A percentile compares a stretch with the other conserved stretches of the same genome.
Conservation (phyloP, 2,329 filamentous ascomycete species). For the Cercospora zeina region DNA sequence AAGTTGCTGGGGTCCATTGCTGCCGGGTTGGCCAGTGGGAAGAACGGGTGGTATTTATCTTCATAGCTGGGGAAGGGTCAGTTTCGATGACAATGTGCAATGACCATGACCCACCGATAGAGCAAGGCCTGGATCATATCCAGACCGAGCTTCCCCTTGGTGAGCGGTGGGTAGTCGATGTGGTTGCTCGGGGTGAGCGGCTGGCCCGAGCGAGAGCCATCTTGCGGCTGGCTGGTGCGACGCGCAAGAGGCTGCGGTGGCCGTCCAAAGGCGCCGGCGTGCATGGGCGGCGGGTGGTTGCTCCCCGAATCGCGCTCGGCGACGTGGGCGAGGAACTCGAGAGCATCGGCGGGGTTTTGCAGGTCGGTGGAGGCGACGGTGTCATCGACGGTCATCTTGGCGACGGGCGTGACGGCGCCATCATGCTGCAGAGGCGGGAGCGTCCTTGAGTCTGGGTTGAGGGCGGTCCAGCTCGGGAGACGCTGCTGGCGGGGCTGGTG, state of each 20-base stretch:
- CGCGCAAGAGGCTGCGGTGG: conserved; percentile 17
- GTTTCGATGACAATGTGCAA: neutral
- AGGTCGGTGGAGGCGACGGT: conserved; percentile 38
- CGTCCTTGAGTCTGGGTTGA: conserved; percentile 33
- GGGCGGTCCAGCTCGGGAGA: conserved; percentile 29
- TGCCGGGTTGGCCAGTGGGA: conserved; percentile 37
- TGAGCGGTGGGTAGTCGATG: conserved; percentile 37
- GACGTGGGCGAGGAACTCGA: conserved; percentile 40
- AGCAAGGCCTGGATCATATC: conserved; percentile 37
- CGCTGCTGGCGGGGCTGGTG: conserved; percentile 23
- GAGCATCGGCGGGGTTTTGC: conserved; percentile 40
- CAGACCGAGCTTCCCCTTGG: conserved; percentile 34
- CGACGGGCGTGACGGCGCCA: conserved; percentile 28
- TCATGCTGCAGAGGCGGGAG: conserved; percentile 35
- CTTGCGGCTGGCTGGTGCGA: conserved; percentile 9
- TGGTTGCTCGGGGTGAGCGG: conserved; percentile 23
- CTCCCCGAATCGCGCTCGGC: conserved; percentile 37
- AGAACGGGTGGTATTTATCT: conserved; percentile 41
- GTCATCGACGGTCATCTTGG: conserved; percentile 39
- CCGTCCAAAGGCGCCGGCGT: conserved; percentile 31
- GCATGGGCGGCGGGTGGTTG: conserved; percentile 37
- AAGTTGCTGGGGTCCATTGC: conserved; percentile 37
- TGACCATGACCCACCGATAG: conserved; percentile 24
- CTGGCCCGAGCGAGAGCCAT: conserved; percentile 15
- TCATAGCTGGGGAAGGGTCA: conserved; percentile 29